Evolutionary conservation across 805 yeast species (phyloP).

Genomic region (Metschnikowia shivogae): DNA sequence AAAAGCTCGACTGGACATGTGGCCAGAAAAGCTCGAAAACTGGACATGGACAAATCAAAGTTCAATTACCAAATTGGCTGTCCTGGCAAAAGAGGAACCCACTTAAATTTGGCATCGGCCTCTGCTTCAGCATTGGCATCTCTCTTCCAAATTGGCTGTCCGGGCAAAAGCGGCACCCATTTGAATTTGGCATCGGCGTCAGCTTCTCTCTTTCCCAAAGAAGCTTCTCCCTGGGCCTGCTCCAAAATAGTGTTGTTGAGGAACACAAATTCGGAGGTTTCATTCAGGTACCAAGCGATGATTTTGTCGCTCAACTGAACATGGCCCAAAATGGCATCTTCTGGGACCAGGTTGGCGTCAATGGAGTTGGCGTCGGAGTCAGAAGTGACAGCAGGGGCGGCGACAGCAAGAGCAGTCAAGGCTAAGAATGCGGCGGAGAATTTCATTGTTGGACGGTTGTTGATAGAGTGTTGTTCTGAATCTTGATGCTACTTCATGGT

Average conservation of each 20-base stretch:
- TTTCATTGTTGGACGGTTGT: constrained; percentile 8
- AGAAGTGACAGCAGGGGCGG: constrained; percentile 11
- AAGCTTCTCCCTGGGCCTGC: constrained; percentile 10
- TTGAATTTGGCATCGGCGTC: constrained; percentile 9
- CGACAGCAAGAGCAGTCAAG: constrained; percentile 10
- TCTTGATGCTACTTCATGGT: too few relatives aligned
- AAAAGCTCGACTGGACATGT: background rate
- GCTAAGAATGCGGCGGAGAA: constrained; percentile 14
- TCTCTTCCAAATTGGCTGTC: constrained; percentile 14
- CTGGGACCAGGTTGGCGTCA: constrained; percentile 5
- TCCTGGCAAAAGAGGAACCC: constrained; percentile 10
- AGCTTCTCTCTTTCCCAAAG: constrained; percentile 12
- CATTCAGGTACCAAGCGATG: constrained; percentile 10
- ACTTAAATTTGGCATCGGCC: constrained; percentile 11
- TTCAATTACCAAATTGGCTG: constrained; percentile 8
- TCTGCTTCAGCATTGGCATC: constrained; percentile 7
- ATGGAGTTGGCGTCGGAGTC: background rate
- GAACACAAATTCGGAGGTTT: constrained; percentile 11
- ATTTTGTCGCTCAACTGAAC: constrained; percentile 12
- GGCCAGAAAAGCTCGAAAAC: background rate
- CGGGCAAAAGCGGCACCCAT: constrained; percentile 13
- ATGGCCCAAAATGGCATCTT: constrained; percentile 15
- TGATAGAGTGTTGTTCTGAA: too few relatives aligned
- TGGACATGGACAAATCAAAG: too few relatives aligned
- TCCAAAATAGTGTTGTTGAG: constrained; percentile 17